phyloP scores from a whole-genome alignment of 2,329 filamentous ascomycete species.

The Fusarium ambrosium region DNA sequence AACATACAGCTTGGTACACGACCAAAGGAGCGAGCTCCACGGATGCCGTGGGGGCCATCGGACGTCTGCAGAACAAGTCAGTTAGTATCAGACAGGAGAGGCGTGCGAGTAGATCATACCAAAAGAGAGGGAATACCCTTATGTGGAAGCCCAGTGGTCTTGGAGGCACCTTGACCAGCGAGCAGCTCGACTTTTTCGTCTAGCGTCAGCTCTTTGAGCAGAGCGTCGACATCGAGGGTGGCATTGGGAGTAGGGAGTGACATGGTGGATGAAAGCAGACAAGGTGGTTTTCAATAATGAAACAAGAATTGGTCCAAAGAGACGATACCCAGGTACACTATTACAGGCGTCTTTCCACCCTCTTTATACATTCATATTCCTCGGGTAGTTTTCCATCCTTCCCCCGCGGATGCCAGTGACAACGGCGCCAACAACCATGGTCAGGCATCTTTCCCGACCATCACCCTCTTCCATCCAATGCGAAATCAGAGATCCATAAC shows the following conservation, averaged over 20 bases:
- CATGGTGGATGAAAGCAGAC: background rate
- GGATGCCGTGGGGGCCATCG: background rate
- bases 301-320: background rate
- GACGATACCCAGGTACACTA: background rate
- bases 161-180: conserved; percentile 37
- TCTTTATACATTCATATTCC: background rate
- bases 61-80: background rate
- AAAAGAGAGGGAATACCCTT: conserved; percentile 33
- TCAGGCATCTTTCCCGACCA: background rate
- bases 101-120: background rate
- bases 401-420: background rate
- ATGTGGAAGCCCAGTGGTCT: conserved; percentile 24
- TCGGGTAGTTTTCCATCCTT: background rate
- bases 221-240: conserved; percentile 22
- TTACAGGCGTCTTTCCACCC: background rate
- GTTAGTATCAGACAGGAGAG: background rate
- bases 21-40: background rate
- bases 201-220: conserved; percentile 32
- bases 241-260: background rate
- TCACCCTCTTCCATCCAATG: background rate
- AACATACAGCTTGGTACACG: background rate
- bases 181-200: conserved; percentile 38
- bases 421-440: background rate
- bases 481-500: background rate
- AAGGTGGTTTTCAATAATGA: too few relatives aligned